These are phyloP conservation scores for Bimuria novae-zelandiae DNA, from an alignment of 2,329 filamentous ascomycete genomes.

Conservation along the genomic window DNA sequence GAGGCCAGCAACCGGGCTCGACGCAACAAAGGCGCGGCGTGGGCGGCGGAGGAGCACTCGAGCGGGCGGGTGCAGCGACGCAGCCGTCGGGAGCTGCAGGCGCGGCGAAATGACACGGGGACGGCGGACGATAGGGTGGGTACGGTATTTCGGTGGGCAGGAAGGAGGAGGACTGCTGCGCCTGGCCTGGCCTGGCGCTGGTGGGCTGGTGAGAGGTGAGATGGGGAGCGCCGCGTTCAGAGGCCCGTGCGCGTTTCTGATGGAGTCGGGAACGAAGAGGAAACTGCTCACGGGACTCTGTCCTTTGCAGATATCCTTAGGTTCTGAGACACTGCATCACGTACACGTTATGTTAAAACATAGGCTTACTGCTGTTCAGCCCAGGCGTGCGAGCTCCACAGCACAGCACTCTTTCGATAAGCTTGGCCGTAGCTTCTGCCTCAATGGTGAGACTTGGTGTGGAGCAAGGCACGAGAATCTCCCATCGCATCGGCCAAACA, in stretches of 20 bases:
- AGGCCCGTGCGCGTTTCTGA: conserved; percentile 1
- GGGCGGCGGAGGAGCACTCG: neutral
- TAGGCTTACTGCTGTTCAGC: neutral
- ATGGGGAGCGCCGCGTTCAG: conserved; percentile 2
- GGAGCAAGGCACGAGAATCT: neutral
- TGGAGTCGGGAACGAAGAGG: neutral
- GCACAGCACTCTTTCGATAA: too few species aligned
- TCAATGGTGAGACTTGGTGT: conserved; percentile 5
- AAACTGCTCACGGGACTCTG: neutral
- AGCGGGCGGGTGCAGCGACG: conserved; percentile 14
- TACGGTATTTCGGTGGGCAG: neutral
- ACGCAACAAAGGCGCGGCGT: conserved; percentile 21
- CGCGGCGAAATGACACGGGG: neutral
- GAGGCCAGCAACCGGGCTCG: conserved; percentile 19
- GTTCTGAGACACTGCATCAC: neutral
- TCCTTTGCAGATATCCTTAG: neutral
- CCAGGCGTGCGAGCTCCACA: neutral
- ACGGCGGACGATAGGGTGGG: conserved; percentile 1
- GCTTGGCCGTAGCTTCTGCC: neutral
- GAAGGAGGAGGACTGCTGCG: neutral
- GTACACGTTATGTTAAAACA: too few species aligned
- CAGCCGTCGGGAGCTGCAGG: conserved; percentile 9
- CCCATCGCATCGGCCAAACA: too few species aligned
- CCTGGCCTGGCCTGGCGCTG: neutral
- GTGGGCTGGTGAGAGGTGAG: conserved; percentile 1